These are phyloP conservation scores for Xylaria grammica DNA, from an alignment of 495 filamentous ascomycete genomes.

Conservation along the genomic window DNA sequence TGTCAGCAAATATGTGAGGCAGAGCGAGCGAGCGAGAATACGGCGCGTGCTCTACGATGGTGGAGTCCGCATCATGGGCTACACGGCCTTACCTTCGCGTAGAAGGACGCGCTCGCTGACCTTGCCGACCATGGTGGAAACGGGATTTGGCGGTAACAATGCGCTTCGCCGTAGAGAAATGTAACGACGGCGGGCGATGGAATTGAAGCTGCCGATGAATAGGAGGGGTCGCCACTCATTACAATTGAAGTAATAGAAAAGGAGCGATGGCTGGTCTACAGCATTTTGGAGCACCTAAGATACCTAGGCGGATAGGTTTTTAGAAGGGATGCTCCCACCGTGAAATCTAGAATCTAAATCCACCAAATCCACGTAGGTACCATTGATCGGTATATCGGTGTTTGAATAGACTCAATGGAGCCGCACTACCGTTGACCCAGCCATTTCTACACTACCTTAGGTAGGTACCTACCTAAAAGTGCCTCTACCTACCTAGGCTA, in stretches of 20 bases:
- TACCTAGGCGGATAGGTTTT: neutral
- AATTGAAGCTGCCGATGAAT: neutral
- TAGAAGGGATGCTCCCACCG: neutral
- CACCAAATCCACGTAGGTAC: neutral
- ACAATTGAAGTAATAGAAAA: neutral
- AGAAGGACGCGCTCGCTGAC: constrained; percentile 60
- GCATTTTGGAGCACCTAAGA: too few relatives aligned
- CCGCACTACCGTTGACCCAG: too few relatives aligned
- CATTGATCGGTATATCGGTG: constrained; percentile 11
- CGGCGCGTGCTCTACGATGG: neutral
- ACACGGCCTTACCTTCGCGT: constrained; percentile 48
- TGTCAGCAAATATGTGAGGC: neutral
- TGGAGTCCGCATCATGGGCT: neutral
- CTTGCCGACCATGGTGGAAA: constrained; percentile 54
- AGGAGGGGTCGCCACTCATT: neutral
- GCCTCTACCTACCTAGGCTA: constrained; percentile 11
- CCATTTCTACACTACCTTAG: too few relatives aligned
- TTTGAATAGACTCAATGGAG: too few relatives aligned
- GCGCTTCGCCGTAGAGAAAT: neutral
- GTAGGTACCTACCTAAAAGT: constrained; percentile 10
- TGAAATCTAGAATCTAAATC: constrained; percentile 1
- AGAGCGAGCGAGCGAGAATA: neutral
- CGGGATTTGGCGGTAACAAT: constrained; percentile 1
- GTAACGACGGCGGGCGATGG: neutral
- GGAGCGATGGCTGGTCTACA: neutral